These are phyloP conservation scores for Penicillium turbatum DNA, from an alignment of 495 filamentous ascomycete genomes.

Conservation along the genomic window DNA sequence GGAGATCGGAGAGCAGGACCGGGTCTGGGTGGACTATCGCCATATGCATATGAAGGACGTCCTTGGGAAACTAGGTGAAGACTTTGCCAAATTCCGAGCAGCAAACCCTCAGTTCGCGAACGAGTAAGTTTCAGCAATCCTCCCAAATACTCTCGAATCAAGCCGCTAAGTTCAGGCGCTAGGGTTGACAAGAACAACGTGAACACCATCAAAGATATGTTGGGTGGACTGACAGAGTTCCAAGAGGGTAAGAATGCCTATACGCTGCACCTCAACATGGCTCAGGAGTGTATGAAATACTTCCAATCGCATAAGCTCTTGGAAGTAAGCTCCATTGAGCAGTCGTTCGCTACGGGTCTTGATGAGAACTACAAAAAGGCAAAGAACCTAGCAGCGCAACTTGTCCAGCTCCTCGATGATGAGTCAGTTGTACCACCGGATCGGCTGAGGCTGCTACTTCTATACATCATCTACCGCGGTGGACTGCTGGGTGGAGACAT, in stretches of 20 bases:
- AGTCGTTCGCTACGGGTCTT: conserved; percentile 81
- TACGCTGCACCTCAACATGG: conserved; percentile 92
- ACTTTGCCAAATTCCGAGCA: conserved; percentile 86
- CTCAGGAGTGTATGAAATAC: conserved; percentile 92
- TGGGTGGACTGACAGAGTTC: conserved; percentile 90
- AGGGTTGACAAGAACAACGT: conserved; percentile 63
- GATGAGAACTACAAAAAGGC: conserved; percentile 91
- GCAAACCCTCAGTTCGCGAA: conserved; percentile 94
- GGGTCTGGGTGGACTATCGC: conserved; percentile 87
- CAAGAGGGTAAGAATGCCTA: conserved; percentile 93
- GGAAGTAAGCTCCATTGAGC: conserved; percentile 82
- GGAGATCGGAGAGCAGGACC: conserved; percentile 83
- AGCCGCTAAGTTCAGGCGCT: conserved; percentile 6
- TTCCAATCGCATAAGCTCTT: conserved; percentile 80
- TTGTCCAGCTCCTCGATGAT: conserved; percentile 85
- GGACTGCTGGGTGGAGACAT: conserved; percentile 87
- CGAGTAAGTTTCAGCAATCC: conserved; percentile 35
- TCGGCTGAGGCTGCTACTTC: conserved; percentile 74
- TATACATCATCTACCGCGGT: conserved; percentile 83
- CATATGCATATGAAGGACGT: conserved; percentile 98
- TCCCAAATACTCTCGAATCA: neutral
- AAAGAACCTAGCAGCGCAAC: conserved; percentile 78
- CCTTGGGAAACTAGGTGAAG: conserved; percentile 84
- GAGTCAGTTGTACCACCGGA: conserved; percentile 62
- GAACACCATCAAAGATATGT: conserved; percentile 94